A percentile compares a stretch with the other conserved stretches of the same genome.
These are phyloP conservation scores for Cornus florida DNA, from an alignment of 148 eudicot genomes.

Conservation along the genomic window DNA sequence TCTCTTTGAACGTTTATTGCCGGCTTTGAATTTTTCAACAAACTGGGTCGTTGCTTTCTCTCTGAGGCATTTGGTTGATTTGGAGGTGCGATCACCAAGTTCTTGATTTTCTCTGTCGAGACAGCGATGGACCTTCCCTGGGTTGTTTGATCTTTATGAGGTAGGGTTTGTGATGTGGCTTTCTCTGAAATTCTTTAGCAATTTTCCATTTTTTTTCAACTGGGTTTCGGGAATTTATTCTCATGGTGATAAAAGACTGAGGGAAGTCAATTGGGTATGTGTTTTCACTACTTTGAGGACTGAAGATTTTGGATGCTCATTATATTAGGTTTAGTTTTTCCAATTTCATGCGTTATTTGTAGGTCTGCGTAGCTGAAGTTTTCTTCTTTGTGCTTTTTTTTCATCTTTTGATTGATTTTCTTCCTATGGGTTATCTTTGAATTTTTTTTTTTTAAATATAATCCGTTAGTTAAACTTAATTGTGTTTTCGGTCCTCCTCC, in stretches of 20 bases:
- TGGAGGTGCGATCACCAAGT: neutral
- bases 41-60: neutral
- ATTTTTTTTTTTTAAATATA: too few relatives aligned
- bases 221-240: neutral
- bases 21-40: neutral
- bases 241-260: neutral
- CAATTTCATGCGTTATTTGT: neutral
- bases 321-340: neutral
- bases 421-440: neutral
- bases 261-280: neutral
- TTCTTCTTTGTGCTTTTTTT: neutral
- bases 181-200: neutral
- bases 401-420: conserved; percentile 2
- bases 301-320: neutral
- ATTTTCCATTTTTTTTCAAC: neutral
- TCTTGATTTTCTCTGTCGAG: conserved; percentile 2
- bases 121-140: neutral
- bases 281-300: neutral
- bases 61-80: neutral
- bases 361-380: neutral
- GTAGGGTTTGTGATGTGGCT: conserved; percentile 18
- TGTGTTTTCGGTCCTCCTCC: too few relatives aligned
- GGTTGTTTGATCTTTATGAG: conserved; percentile 2
- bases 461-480: neutral
- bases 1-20: neutral